Conservation (phyloP, 768 basidiomycete species). For the Mycena pura region DNA sequence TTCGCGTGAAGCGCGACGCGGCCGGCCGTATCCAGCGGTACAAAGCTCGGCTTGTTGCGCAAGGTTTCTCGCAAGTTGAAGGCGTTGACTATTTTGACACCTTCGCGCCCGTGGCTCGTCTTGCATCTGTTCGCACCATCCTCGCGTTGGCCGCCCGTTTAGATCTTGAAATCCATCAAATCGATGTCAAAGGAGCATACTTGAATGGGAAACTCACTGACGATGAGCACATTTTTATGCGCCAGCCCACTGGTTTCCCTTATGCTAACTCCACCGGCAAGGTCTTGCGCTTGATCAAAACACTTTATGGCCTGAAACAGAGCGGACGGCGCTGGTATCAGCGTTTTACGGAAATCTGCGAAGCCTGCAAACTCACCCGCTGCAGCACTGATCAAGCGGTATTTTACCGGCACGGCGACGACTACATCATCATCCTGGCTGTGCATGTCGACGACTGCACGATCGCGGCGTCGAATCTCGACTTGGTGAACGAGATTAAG, state of each 20-base stretch:
- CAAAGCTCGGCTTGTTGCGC: no score
- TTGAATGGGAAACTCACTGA: slow-evolving; percentile 17
- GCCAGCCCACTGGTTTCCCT: slow-evolving; percentile 34
- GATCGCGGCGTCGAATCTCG: slow-evolving; percentile 12
- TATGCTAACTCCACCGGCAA: background rate
- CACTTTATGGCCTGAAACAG: slow-evolving; percentile 18
- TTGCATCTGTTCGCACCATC: slow-evolving; percentile 18
- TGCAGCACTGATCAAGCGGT: slow-evolving; percentile 19
- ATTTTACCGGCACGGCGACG: slow-evolving; percentile 13
- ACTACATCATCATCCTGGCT: background rate
- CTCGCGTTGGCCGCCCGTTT: slow-evolving; percentile 36
- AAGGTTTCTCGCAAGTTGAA: no score
- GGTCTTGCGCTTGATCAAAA: slow-evolving; percentile 5
- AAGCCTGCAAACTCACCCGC: slow-evolving; percentile 2
- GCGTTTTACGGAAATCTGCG: slow-evolving; percentile 1
- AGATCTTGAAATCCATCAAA: slow-evolving; percentile 36
- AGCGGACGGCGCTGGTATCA: slow-evolving; percentile 17
- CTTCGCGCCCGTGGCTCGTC: slow-evolving; percentile 16
- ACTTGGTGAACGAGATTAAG: slow-evolving; percentile 19
- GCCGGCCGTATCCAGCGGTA: no score
- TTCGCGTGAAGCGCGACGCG: no score
- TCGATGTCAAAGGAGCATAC: slow-evolving; percentile 36
- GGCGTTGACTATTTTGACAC: slow-evolving; percentile 36
- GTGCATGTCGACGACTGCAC: slow-evolving; percentile 29
- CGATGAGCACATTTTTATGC: slow-evolving; percentile 40